Evolutionary conservation across 306 rosid genomes (phyloP), one percentile per base, ranked within the genome.

Genomic region (Cucurbita ficifolia): DNA sequence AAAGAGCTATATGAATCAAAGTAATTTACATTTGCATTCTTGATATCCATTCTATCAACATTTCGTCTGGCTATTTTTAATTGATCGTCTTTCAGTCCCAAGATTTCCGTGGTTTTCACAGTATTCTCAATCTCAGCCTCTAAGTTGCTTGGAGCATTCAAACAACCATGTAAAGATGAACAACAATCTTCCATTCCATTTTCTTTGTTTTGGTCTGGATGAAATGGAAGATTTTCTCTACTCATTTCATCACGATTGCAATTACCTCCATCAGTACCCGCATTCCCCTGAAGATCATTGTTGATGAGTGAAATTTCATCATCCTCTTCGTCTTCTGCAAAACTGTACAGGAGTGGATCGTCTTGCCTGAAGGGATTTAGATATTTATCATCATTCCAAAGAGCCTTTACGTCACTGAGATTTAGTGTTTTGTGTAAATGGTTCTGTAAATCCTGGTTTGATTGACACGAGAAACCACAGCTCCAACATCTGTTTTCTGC

Each of bases 1-100:
- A 84, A 94, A 64, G 99, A 94, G 74, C 99, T 86, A 70, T 94
- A 90, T 8, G 97, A 71, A 80, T 90, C 96, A 84, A 94, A 94
- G 78, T 94, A 94, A 81, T 74, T 83, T 73, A 89, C 92, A 81
- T 94, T 91, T 57, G 80, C 86, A 77, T 80, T 85, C 84, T 83
- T 94, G 63, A 89, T 75, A 55, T 94, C 90, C 62, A 80, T 87
- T 52, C 85, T 75, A 74, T 68, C 75, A 58, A 75, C 82, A 64
- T 55, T 86, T 39, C 78, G 87, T 79, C 86, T 75, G 64, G 76
- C 78, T 43, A 76, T 74, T 62, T 82, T 79, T 65, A 78, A 76
- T 33, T 53, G 70, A 42, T 78, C 71, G 33, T 76, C 84, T 54
- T 74, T 57, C 12, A 81, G 75, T 17, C 63, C 78, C 67, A 75